Base-by-base conservation (phyloP, 2,329 filamentous ascomycete genomes). In the Colletotrichum paranaense region DNA sequence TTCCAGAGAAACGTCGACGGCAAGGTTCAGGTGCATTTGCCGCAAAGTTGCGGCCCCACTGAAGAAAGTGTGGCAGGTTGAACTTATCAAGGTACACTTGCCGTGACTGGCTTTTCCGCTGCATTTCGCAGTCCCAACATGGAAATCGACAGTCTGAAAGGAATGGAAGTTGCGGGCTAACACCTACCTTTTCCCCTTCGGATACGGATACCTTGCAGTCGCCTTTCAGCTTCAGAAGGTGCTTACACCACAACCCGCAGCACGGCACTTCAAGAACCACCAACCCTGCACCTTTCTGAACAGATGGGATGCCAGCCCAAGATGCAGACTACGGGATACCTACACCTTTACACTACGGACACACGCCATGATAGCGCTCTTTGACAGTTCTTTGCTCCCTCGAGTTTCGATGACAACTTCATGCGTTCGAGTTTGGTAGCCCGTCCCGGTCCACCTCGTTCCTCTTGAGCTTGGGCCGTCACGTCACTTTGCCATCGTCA, bases 401-500 rank as follows among this genome's bases (percentile, higher is more conserved):
- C 58, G 35, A 38, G 9, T 38, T 38, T 38, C 35, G 35, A 38
- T 16, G 35, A 38, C 35, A 38, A 38, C 12, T 38, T 46, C 35
- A 35, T 38, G 46, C n/a, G 7, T 52, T 3, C 12, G 16, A 14
- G 22, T 32, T 16, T 63, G 60, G 11, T 52, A 32, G 30, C 30
- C 30, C 42, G 24, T 28, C 19, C 42, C 16, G 14, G n/a, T 32
- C 26, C 12, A 53, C 32, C 11, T 35, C 32, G 12, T 35, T 35
- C 32, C 9, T 38, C 35, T 38, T 66, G 63, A 49, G 64, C 65
- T 67, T 53, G 14, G 56, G 57, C 65, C 63, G 68, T 60, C 68
- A 71, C 24, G 66, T 53, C 55, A 62, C 59, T 38, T 38, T 28
- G 62, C 68, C 56, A 60, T 67, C 55, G 56, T 71, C 68, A 60